phyloP scores from a whole-genome alignment of 1,139 yeast genomes.

The Neolecta irregularis region DNA sequence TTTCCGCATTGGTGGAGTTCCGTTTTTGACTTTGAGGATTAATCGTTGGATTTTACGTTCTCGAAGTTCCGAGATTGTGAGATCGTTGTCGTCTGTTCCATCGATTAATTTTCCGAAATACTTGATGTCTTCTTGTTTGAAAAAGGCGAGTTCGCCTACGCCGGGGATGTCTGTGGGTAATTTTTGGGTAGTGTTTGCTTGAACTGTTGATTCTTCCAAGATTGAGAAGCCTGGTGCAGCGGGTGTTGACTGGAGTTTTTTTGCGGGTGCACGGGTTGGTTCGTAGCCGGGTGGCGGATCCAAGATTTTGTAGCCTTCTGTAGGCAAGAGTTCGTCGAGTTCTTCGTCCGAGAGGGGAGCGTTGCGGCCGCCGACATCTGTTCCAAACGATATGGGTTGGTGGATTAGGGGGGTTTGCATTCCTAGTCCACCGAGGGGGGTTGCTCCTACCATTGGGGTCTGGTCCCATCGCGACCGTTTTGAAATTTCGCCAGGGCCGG shows the following conservation, averaged over 20 bases:
- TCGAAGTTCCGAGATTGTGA: conserved; percentile 38
- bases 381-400: conserved; percentile 1
- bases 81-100: conserved; percentile 24
- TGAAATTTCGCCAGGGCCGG: conserved; percentile 12
- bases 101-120: conserved; percentile 51
- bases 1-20: conserved; percentile 52
- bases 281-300: conserved; percentile 35
- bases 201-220: conserved; percentile 14
- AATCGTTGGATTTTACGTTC: conserved; percentile 51
- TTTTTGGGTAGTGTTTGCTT: conserved; percentile 21
- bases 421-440: conserved; percentile 16
- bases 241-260: conserved; percentile 26
- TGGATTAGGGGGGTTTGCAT: conserved; percentile 25
- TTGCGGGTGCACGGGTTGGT: conserved; percentile 22
- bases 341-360: conserved; percentile 36
- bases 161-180: conserved; percentile 49
- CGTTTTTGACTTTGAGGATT: conserved; percentile 61
- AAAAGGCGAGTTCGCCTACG: conserved; percentile 44
- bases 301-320: conserved; percentile 34
- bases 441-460: conserved; percentile 17
- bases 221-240: conserved; percentile 20
- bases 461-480: conserved; percentile 22
- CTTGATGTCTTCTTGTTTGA: conserved; percentile 57
- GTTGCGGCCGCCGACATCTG: conserved; percentile 17
- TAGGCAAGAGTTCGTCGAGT: conserved; percentile 39